Evolutionary conservation across 306 rosid species (phyloP).

Genomic region (Corylus avellana): DNA sequence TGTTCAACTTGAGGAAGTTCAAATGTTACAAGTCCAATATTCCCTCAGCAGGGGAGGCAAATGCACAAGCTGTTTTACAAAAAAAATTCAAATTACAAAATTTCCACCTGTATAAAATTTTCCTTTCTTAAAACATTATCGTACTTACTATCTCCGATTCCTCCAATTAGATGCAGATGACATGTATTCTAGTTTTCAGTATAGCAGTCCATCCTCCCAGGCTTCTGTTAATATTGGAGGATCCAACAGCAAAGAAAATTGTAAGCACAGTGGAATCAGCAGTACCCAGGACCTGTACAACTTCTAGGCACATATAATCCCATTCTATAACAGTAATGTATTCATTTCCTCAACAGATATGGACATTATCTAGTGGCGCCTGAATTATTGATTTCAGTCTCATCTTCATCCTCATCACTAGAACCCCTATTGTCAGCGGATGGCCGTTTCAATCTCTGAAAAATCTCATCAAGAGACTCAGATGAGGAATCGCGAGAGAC

Average conservation of each 20-base stretch:
- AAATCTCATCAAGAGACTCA: conserved; percentile 90
- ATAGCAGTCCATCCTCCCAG: conserved; percentile 20
- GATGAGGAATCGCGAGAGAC: conserved; percentile 63
- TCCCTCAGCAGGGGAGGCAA: background rate
- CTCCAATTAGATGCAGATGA: conserved; percentile 25
- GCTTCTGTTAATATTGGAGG: conserved; percentile 8
- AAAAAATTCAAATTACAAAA: conserved; percentile 27
- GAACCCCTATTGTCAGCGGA: conserved; percentile 43
- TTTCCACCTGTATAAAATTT: background rate
- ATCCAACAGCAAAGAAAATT: conserved; percentile 19
- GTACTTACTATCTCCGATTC: conserved; percentile 2
- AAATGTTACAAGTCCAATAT: background rate
- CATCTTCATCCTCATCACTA: conserved; percentile 44
- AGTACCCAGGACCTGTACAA: conserved; percentile 51
- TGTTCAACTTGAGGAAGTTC: background rate
- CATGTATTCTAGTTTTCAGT: conserved; percentile 26
- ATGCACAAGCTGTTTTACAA: background rate
- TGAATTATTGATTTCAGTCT: conserved; percentile 32
- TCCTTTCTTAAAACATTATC: background rate
- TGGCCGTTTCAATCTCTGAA: conserved; percentile 83
- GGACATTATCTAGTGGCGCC: conserved; percentile 48
- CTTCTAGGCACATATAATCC: conserved; percentile 23
- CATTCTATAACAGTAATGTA: conserved; percentile 24
- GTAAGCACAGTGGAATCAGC: conserved; percentile 25
- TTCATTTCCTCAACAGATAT: conserved; percentile 13